These are phyloP conservation scores for Hericium erinaceus DNA, from an alignment of 768 basidiomycete species.

Conservation along the genomic window DNA sequence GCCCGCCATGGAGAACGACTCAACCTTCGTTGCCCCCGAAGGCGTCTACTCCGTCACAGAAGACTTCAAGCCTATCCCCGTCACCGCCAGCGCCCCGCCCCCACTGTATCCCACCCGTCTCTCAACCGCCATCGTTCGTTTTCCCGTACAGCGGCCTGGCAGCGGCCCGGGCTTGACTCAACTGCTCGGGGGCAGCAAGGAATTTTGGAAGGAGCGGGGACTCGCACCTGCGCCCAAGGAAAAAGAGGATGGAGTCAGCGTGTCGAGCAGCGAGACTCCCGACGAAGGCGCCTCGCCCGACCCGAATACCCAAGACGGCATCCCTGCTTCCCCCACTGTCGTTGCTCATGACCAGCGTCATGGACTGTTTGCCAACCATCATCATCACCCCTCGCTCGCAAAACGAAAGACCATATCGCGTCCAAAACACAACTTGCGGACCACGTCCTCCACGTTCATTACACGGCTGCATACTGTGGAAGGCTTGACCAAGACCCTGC, in stretches of 20 bases:
- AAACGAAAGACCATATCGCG: constrained; percentile 59
- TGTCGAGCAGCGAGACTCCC: constrained; percentile 76
- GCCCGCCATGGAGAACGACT: constrained; percentile 60
- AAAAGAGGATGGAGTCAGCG: constrained; percentile 50
- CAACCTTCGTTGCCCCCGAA: constrained; percentile 82
- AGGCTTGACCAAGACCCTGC: constrained; percentile 59
- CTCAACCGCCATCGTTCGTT: constrained; percentile 52
- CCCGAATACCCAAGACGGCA: constrained; percentile 17
- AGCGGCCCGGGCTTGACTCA: constrained; percentile 57
- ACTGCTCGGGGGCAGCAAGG: constrained; percentile 59
- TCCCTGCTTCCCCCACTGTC: constrained; percentile 27
- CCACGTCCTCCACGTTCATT: constrained; percentile 89
- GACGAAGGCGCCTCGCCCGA: constrained; percentile 44
- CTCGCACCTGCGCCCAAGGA: constrained; percentile 4
- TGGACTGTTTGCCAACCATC: constrained; percentile 39
- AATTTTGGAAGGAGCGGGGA: constrained; percentile 47
- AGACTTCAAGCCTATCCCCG: constrained; percentile 61
- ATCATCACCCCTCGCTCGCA: constrained; percentile 28
- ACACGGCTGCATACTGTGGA: constrained; percentile 78
- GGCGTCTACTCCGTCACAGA: constrained; percentile 85
- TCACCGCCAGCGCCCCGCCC: constrained; percentile 28
- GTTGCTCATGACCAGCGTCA: constrained; percentile 35
- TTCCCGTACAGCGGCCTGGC: constrained; percentile 45
- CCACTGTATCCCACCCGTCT: constrained; percentile 50
- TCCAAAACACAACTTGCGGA: constrained; percentile 87